Conservation (phyloP, 2,329 filamentous ascomycete genomes). For the Colletotrichum sp. region DNA sequence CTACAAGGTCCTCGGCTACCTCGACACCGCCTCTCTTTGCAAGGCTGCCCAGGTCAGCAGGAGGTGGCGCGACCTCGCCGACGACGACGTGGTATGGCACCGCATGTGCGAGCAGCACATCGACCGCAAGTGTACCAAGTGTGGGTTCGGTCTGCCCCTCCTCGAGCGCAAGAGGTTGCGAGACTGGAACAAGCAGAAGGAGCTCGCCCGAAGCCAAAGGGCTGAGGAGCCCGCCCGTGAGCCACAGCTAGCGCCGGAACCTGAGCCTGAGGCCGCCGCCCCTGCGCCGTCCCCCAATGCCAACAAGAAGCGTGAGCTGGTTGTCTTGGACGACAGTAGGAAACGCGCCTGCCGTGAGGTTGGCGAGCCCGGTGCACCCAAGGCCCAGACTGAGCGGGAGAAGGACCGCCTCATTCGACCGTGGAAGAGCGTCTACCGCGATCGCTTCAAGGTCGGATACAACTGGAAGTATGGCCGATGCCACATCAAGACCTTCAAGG, state of each 20-base stretch:
- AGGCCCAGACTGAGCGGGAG: conserved; percentile 34
- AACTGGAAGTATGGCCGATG: conserved; percentile 98
- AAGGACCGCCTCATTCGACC: conserved; percentile 61
- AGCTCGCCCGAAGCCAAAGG: conserved; percentile 50
- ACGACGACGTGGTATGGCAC: conserved; percentile 97
- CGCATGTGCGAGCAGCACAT: conserved; percentile 94
- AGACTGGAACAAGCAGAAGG: conserved; percentile 86
- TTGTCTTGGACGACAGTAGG: conserved; percentile 31
- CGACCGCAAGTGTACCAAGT: conserved; percentile 91
- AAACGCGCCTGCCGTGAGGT: conserved; percentile 38
- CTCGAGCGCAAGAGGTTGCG: conserved; percentile 87
- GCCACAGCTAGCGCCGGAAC: conserved; percentile 13
- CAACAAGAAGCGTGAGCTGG: conserved; percentile 38
- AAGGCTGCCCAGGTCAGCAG: conserved; percentile 94
- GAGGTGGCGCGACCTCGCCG: conserved; percentile 87
- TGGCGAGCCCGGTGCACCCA: conserved; percentile 12
- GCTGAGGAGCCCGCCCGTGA: conserved; percentile 19
- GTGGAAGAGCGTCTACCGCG: conserved; percentile 99
- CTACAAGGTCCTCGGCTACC: conserved; percentile 89
- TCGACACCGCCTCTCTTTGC: conserved; percentile 93
- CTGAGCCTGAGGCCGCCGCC: conserved; percentile 25
- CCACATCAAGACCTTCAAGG: conserved; percentile 82
- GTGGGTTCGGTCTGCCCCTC: conserved; percentile 91
- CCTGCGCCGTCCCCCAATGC: conserved; percentile 23
- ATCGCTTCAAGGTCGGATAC: conserved; percentile 91